A percentile compares a stretch with the other conserved stretches of the same genome.
phyloP scores from a whole-genome alignment of 768 basidiomycete species.

The Cystobasidiopsis lactophilus region DNA sequence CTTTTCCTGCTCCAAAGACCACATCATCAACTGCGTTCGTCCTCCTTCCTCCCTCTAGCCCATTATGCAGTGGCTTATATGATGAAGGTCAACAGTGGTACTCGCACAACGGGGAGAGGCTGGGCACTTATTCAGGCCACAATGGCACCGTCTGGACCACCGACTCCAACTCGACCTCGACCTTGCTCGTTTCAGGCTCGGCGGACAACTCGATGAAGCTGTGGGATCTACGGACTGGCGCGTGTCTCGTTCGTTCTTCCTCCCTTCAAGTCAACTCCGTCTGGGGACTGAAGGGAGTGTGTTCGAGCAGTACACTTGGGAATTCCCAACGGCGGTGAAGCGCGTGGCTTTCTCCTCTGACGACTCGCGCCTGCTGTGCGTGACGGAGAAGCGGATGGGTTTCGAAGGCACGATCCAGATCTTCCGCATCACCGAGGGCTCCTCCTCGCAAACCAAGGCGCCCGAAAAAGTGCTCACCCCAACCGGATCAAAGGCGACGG shows the following conservation, averaged over 20 bases:
- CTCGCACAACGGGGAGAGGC: constrained; percentile 83
- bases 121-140: constrained; percentile 89
- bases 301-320: constrained; percentile 46
- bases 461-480: constrained; percentile 16
- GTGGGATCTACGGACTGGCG: constrained; percentile 73
- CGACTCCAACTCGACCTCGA: constrained; percentile 74
- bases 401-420: constrained; percentile 73
- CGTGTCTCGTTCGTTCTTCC: constrained; percentile 36
- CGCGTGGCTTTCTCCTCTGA: constrained; percentile 77
- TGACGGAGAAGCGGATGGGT: constrained; percentile 95
- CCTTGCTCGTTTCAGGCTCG: constrained; percentile 68
- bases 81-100: constrained; percentile 92
- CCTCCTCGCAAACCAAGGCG: constrained; percentile 24
- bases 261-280: background rate
- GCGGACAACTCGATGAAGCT: constrained; percentile 83
- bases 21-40: constrained; percentile 51
- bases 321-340: constrained; percentile 95
- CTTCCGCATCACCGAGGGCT: constrained; percentile 70
- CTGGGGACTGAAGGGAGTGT: background rate
- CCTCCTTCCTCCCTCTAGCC: background rate
- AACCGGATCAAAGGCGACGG: constrained; percentile 76
- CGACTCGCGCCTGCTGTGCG: constrained; percentile 53
- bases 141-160: constrained; percentile 95
- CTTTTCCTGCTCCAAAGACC: constrained; percentile 89
- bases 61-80: constrained; percentile 35